phyloP scores from a whole-genome alignment of 2,329 filamentous ascomycete species.

The Colletotrichum gloeosporioides region DNA sequence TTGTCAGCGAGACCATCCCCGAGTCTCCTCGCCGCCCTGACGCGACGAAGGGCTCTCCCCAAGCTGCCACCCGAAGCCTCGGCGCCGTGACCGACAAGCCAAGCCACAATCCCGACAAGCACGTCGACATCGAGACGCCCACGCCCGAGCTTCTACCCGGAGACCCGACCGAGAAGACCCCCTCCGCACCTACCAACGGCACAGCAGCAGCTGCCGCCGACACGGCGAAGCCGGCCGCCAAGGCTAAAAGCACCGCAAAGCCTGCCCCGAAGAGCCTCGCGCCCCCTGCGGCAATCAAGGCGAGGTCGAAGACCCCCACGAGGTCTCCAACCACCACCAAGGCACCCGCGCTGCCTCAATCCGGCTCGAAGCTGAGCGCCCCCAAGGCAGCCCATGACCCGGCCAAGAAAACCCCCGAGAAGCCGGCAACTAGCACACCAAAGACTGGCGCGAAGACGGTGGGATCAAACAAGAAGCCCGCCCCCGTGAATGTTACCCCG shows the following conservation, averaged over 20 bases:
- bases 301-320: conserved; percentile 34
- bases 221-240: conserved; percentile 27
- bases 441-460: conserved; percentile 34
- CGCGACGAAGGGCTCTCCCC: conserved; percentile 28
- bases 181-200: conserved; percentile 25
- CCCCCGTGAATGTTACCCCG: conserved; percentile 44
- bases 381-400: conserved; percentile 28
- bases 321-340: conserved; percentile 44
- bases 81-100: conserved; percentile 36
- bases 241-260: conserved; percentile 22
- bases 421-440: conserved; percentile 34
- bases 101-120: conserved; percentile 45
- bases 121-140: conserved; percentile 42
- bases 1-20: conserved; percentile 44
- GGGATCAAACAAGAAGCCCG: conserved; percentile 46
- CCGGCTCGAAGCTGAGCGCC: conserved; percentile 27
- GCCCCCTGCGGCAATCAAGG: conserved; percentile 20
- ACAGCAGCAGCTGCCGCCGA: conserved; percentile 25
- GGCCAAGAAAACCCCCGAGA: conserved; percentile 32
- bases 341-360: conserved; percentile 41
- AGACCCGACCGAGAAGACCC: conserved; percentile 27
- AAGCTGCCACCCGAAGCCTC: conserved; percentile 7
- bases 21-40: conserved; percentile 43
- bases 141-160: conserved; percentile 34
- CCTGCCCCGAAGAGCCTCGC: conserved; percentile 36